Evolutionary conservation across 2,329 filamentous ascomycete species (phyloP), one percentile per base, ranked within the genome.

Genomic region (Aaosphaeria arxii): DNA sequence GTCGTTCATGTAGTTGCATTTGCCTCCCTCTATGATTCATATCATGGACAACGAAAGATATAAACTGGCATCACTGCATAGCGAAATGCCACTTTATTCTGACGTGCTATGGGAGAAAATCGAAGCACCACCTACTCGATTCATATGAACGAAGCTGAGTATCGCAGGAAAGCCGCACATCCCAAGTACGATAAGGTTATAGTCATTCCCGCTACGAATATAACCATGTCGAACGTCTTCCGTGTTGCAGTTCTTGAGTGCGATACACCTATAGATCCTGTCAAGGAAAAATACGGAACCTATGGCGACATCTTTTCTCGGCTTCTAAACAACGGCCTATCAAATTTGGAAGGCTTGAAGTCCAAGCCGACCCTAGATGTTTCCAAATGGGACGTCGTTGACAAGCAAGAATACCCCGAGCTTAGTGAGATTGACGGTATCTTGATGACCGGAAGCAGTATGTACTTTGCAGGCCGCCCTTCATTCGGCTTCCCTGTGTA

Each of bases 171-270:
- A 24, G 17, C 17, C 17, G 17, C 17, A 24, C 17, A 24, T 24
- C 17, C 17, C 17, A 24, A 24, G 17, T 24, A 24, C 17, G 17
- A 24, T 24, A 24, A 24, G 17, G 17, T 24, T 24, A 3, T 24
- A 24, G 17, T 24, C 17, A 24, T 24, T 24, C 3, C 17, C 17
- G 17, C 17, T 4, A 36, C 33, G 9, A 36, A 4, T 36, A 36
- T 17, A 40, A 40, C 4, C 39, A 40, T 40, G 39, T 28, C 39
- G 7, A n/a, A 17, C 24, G 4, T 28, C 39, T 9, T 92, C 57
- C 86, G 88, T 47, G 86, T 96, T 71, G 91, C 91, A 42, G 81
- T 97, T 58, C 84, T 97, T 57, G 89, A 96, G 77, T 87, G 88
- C 75, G 92, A 96, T 72, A 88, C 82, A 1, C 90, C 90, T 1